These are phyloP conservation scores for Pholiota adiposa DNA, from an alignment of 1,284 basidiomycete genomes.

Conservation along the genomic window DNA sequence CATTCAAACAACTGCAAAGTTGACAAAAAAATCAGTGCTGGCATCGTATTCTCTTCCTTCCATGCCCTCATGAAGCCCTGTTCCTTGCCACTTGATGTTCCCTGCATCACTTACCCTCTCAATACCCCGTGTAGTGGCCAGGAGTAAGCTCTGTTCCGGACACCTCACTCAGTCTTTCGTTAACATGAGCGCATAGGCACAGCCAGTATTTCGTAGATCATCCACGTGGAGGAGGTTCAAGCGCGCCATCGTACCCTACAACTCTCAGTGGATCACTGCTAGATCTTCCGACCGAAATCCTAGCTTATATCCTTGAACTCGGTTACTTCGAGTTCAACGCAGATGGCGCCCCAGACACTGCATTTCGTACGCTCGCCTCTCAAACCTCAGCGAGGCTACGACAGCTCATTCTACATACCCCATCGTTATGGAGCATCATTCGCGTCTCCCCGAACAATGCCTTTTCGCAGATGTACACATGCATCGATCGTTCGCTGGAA, in stretches of 20 bases:
- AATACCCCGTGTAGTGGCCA: constrained; percentile 2
- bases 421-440: constrained; percentile 33
- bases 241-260: not conserved
- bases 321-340: constrained; percentile 20
- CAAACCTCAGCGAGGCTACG: constrained; percentile 26
- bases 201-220: not conserved
- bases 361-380: constrained; percentile 22
- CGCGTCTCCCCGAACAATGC: constrained; percentile 26
- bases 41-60: not conserved
- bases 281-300: constrained; percentile 22
- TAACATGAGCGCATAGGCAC: not conserved
- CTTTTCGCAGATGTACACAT: constrained; percentile 17
- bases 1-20: not conserved
- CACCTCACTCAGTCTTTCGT: not conserved
- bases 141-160: not conserved
- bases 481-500: constrained; percentile 27
- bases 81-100: not conserved
- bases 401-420: constrained; percentile 26
- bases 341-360: constrained; percentile 13
- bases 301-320: constrained; percentile 30
- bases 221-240: not conserved
- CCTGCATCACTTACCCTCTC: constrained; percentile 3
- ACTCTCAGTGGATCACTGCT: not conserved
- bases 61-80: not conserved
- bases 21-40: not conserved